These are phyloP conservation scores for Diatrype stigma DNA, from an alignment of 2,329 filamentous ascomycete species.

Conservation along the genomic window DNA sequence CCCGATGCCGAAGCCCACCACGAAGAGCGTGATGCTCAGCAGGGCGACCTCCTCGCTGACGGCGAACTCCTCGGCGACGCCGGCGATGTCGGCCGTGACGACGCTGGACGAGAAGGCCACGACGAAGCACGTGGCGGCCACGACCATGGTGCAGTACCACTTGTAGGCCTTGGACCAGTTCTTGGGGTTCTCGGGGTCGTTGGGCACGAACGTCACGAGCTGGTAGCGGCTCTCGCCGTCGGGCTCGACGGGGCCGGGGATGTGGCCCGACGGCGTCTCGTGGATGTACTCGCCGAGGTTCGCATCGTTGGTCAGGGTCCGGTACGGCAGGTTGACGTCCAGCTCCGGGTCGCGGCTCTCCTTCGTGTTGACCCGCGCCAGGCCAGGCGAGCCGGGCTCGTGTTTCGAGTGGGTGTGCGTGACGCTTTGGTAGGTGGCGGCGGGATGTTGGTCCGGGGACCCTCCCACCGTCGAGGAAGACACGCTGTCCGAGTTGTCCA, in stretches of 20 bases:
- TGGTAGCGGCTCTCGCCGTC: slow-evolving; percentile 34
- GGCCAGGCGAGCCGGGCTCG: too few relatives aligned
- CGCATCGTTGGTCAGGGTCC: slow-evolving; percentile 56
- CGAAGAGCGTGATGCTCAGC: slow-evolving; percentile 70
- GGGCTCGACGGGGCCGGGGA: slow-evolving; percentile 41
- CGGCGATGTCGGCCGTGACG: slow-evolving; percentile 49
- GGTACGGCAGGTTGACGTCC: slow-evolving; percentile 59
- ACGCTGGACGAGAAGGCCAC: slow-evolving; percentile 69
- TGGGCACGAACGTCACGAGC: slow-evolving; percentile 65
- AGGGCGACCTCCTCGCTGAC: slow-evolving; percentile 71
- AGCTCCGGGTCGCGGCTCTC: slow-evolving; percentile 35
- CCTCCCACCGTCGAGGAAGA: background rate
- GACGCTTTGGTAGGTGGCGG: too few relatives aligned
- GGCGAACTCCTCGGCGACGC: slow-evolving; percentile 14
- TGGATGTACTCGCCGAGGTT: slow-evolving; percentile 64
- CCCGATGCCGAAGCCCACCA: slow-evolving; percentile 76
- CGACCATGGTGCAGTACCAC: slow-evolving; percentile 83
- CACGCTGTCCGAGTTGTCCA: background rate
- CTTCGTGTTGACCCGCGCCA: slow-evolving; percentile 20
- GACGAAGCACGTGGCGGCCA: slow-evolving; percentile 71
- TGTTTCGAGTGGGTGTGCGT: too few relatives aligned
- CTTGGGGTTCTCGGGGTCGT: slow-evolving; percentile 76
- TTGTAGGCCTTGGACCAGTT: slow-evolving; percentile 77
- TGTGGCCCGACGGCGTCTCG: slow-evolving; percentile 59
- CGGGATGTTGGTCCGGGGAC: background rate